Evolutionary conservation across 2,329 filamentous ascomycete species (phyloP).

Genomic region (Colletotrichum liaoningense): DNA sequence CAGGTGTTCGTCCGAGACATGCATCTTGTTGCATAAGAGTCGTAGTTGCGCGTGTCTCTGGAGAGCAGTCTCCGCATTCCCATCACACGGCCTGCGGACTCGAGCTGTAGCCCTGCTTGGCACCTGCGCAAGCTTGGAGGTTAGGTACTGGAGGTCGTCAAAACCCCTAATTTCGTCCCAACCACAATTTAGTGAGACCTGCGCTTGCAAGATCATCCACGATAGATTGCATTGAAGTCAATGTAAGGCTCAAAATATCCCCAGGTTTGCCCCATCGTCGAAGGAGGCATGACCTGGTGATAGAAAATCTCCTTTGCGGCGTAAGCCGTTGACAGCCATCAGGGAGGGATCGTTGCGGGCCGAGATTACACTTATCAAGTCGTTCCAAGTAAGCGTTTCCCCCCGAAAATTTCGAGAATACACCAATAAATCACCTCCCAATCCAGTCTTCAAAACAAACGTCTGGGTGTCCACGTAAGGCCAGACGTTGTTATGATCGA

Average conservation of each 20-base stretch:
- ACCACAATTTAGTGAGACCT: background rate
- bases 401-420: background rate
- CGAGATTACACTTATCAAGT: background rate
- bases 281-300: background rate
- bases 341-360: background rate
- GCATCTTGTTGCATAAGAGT: background rate
- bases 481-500: background rate
- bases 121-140: background rate
- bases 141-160: background rate
- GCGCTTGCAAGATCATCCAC: background rate
- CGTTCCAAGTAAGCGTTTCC: background rate
- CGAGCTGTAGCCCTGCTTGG: background rate
- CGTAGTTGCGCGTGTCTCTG: background rate
- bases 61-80: background rate
- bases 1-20: constrained; percentile 4
- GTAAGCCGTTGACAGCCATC: background rate
- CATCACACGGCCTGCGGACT: background rate
- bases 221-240: background rate
- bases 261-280: background rate
- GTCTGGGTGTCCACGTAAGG: background rate
- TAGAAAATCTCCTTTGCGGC: background rate
- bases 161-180: constrained; percentile 4
- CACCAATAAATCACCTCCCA: background rate
- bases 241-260: background rate
- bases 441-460: background rate